These are phyloP conservation scores for Clarireedia hainanense DNA, from an alignment of 2,329 filamentous ascomycete species.

Conservation along the genomic window DNA sequence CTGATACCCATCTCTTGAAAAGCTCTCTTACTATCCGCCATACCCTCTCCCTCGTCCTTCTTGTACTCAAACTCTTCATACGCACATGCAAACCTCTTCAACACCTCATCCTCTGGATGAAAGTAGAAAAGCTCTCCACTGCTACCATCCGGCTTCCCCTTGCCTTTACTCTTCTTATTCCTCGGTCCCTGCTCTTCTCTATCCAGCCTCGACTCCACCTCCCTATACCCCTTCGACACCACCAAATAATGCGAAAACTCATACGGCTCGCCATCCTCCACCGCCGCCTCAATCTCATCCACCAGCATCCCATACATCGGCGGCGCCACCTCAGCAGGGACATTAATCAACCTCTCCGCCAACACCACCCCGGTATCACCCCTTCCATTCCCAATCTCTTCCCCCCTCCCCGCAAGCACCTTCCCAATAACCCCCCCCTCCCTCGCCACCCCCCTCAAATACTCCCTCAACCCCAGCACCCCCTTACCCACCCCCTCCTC, in stretches of 20 bases:
- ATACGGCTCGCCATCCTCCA: slow-evolving; percentile 88
- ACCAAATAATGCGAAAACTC: slow-evolving; percentile 89
- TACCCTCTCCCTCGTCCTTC: slow-evolving; percentile 67
- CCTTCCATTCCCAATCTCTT: neutral
- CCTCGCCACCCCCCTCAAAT: slow-evolving; percentile 52
- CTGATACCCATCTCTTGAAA: slow-evolving; percentile 91
- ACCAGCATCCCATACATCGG: slow-evolving; percentile 92
- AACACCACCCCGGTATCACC: slow-evolving; percentile 64
- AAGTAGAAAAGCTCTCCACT: slow-evolving; percentile 72
- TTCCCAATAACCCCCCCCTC: slow-evolving; percentile 27
- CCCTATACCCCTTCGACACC: slow-evolving; percentile 84
- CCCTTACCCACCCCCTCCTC: slow-evolving; percentile 53
- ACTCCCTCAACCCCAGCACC: slow-evolving; percentile 62
- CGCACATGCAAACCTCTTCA: slow-evolving; percentile 68
- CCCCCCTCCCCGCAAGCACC: neutral
- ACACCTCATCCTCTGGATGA: slow-evolving; percentile 88
- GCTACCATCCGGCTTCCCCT: slow-evolving; percentile 34
- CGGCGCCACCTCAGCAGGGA: slow-evolving; percentile 85
- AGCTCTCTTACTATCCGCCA: slow-evolving; percentile 84
- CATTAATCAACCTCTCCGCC: slow-evolving; percentile 92
- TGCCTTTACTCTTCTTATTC: slow-evolving; percentile 60
- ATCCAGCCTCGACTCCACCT: slow-evolving; percentile 75
- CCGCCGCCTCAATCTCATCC: slow-evolving; percentile 81
- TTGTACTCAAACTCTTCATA: slow-evolving; percentile 68
- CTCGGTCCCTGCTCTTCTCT: slow-evolving; percentile 48